These are phyloP conservation scores for Metschnikowia amazonensis DNA, from an alignment of 805 yeast genomes.

Conservation along the genomic window DNA sequence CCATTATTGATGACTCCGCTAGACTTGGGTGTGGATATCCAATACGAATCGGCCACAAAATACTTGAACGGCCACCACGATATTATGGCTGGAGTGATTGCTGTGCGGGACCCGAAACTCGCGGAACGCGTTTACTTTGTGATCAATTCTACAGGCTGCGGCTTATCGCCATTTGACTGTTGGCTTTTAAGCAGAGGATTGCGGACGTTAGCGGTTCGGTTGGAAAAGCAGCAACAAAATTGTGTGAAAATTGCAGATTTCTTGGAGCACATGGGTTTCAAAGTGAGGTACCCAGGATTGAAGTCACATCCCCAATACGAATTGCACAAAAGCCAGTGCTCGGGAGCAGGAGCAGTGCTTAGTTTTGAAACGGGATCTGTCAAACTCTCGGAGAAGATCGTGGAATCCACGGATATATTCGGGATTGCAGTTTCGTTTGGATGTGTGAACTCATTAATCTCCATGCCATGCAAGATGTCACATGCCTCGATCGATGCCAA, in stretches of 20 bases:
- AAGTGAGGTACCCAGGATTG: constrained; percentile 84
- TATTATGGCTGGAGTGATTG: constrained; percentile 91
- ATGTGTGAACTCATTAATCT: constrained; percentile 85
- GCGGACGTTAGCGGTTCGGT: constrained; percentile 80
- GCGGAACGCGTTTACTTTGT: constrained; percentile 71
- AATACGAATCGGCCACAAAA: constrained; percentile 91
- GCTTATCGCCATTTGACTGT: constrained; percentile 86
- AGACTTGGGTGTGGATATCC: constrained; percentile 84
- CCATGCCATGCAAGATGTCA: constrained; percentile 94
- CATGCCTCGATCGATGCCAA: constrained; percentile 94
- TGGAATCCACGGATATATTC: constrained; percentile 71
- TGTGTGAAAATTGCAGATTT: constrained; percentile 73
- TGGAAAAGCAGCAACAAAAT: constrained; percentile 84
- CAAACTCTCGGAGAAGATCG: constrained; percentile 61
- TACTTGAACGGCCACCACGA: constrained; percentile 94
- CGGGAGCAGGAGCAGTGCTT: constrained; percentile 87
- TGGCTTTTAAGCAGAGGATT: constrained; percentile 88
- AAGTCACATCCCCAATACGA: constrained; percentile 77
- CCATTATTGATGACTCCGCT: constrained; percentile 83
- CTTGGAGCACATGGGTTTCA: constrained; percentile 63
- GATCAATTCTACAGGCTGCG: constrained; percentile 88
- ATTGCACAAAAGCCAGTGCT: constrained; percentile 69
- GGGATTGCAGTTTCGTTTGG: constrained; percentile 93
- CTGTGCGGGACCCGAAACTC: constrained; percentile 58
- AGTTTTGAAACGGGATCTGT: constrained; percentile 84